These are phyloP conservation scores for Kwoniella bestiolae DNA, from an alignment of 768 basidiomycete genomes.

Conservation along the genomic window DNA sequence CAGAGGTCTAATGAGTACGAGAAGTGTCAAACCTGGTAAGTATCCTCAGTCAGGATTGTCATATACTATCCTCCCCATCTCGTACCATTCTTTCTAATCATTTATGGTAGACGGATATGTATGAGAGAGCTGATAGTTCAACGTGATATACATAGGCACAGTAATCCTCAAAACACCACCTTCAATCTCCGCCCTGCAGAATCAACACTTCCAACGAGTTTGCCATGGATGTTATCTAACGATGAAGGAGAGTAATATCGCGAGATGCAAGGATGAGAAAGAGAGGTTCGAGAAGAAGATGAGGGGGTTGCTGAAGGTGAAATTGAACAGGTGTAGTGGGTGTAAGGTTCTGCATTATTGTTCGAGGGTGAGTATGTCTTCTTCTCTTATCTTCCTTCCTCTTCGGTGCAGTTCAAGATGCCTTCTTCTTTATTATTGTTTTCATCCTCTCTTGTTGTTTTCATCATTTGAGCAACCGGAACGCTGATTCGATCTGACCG, in stretches of 20 bases:
- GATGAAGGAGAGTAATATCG: constrained; percentile 35
- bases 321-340: constrained; percentile 71
- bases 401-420: too few relatives aligned
- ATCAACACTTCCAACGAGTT: constrained; percentile 64
- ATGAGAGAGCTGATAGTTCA: too few relatives aligned
- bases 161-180: constrained; percentile 67
- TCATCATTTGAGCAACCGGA: too few relatives aligned
- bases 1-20: constrained; percentile 29
- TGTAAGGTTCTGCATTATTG: constrained; percentile 80
- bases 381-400: constrained; percentile 25
- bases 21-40: constrained; percentile 25
- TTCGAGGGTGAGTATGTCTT: constrained; percentile 63
- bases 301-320: constrained; percentile 18
- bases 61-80: too few relatives aligned
- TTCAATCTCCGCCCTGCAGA: constrained; percentile 70
- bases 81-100: too few relatives aligned
- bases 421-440: too few relatives aligned
- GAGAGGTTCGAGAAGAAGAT: constrained; percentile 2
- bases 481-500: too few relatives aligned
- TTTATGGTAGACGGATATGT: too few relatives aligned
- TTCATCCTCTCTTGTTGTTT: too few relatives aligned
- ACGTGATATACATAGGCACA: constrained; percentile 63
- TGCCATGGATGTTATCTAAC: constrained; percentile 69
- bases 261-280: not conserved
- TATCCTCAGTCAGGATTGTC: not conserved